A percentile compares a stretch with the other conserved stretches of the same genome.
Conservation (phyloP, 192 early-diverging fungal genomes). For the Backusella tarrabulga region DNA sequence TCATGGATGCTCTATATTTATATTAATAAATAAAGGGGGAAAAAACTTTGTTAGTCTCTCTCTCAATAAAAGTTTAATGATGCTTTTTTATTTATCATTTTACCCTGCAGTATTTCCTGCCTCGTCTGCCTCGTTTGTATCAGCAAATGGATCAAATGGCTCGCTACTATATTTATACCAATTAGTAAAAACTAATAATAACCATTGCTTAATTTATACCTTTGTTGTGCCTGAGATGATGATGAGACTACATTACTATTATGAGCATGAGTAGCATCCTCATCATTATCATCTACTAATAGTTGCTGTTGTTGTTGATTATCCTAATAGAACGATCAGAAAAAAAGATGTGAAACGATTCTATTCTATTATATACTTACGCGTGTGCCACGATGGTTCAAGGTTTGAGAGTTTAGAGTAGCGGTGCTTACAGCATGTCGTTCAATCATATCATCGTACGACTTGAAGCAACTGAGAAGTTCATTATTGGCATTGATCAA, state of each 20-base stretch:
- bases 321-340: neutral
- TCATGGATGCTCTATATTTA: slow-evolving; percentile 7
- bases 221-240: neutral
- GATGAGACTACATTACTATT: neutral
- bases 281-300: neutral
- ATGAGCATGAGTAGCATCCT: neutral
- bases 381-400: slow-evolving; percentile 14
- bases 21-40: neutral
- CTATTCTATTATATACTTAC: neutral
- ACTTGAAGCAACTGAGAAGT: slow-evolving; percentile 49
- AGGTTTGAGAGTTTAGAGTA: slow-evolving; percentile 40
- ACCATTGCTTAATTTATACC: neutral
- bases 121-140: slow-evolving; percentile 5
- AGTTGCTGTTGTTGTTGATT: slow-evolving; percentile 6
- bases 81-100: neutral
- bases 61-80: neutral
- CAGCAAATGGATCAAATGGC: slow-evolving; percentile 17
- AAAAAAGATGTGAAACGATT: neutral
- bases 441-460: slow-evolving; percentile 61
- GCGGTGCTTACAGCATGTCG: slow-evolving; percentile 42
- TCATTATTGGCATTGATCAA: slow-evolving; percentile 54
- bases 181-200: neutral
- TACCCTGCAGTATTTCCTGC: neutral
- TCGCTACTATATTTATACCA: neutral
- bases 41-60: neutral